Evolutionary conservation across 208 protist genomes (phyloP).

Genomic region (Crithidia brevicula): DNA sequence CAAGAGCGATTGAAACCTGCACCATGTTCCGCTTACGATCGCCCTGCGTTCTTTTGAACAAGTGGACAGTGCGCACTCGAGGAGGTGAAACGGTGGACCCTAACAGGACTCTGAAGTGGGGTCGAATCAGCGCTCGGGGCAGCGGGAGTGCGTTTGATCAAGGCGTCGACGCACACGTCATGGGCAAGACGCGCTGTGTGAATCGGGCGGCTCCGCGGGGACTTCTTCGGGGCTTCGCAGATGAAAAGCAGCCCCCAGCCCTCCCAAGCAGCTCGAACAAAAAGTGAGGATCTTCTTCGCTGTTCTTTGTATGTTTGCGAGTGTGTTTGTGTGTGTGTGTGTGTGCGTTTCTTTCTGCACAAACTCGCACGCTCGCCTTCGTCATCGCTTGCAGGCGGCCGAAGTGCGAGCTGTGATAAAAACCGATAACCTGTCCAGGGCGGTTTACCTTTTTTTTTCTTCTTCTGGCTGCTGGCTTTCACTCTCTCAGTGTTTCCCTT

Average conservation of each 20-base stretch:
- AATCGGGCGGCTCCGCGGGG: slow-evolving; percentile 32
- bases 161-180: slow-evolving; percentile 8
- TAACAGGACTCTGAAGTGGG: slow-evolving; percentile 19
- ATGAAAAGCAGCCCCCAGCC: slow-evolving; percentile 21
- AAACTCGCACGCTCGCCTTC: no score
- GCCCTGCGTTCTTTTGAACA: background rate
- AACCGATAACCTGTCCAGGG: no score
- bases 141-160: slow-evolving; percentile 26
- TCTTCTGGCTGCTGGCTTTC: no score
- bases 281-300: background rate
- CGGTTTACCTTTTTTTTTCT: no score
- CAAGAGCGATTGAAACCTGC: slow-evolving; percentile 4
- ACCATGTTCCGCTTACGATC: background rate
- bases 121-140: slow-evolving; percentile 37
- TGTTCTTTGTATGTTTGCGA: background rate
- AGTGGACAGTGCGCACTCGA: slow-evolving; percentile 10
- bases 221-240: slow-evolving; percentile 33
- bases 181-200: slow-evolving; percentile 9
- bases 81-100: background rate
- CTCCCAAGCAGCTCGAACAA: slow-evolving; percentile 13
- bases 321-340: background rate
- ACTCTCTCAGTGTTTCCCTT: no score
- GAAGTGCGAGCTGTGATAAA: no score
- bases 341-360: no score
- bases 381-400: no score